Percentiles rank a stretch among this genome's conserved stretches.
These are phyloP conservation scores for Calycina marina DNA, from an alignment of 2,329 filamentous ascomycete species.

Conservation along the genomic window DNA sequence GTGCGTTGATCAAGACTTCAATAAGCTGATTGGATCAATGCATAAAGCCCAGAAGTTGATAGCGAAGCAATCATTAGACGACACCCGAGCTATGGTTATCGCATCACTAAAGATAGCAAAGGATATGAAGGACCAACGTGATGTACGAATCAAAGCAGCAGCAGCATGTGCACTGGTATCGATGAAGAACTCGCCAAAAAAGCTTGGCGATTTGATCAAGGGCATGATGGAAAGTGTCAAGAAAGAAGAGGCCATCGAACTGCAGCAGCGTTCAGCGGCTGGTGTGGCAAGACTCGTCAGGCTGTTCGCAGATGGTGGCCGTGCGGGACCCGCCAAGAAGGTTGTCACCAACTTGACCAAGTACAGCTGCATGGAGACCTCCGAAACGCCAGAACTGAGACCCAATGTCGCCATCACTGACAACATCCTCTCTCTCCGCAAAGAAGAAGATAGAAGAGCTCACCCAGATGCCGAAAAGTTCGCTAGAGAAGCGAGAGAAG, in stretches of 20 bases:
- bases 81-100: slow-evolving; percentile 57
- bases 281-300: slow-evolving; percentile 79
- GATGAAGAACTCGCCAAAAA: slow-evolving; percentile 81
- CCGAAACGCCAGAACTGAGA: slow-evolving; percentile 90
- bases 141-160: slow-evolving; percentile 73
- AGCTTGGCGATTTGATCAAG: slow-evolving; percentile 84
- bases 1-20: slow-evolving; percentile 72
- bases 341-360: slow-evolving; percentile 92
- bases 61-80: slow-evolving; percentile 61
- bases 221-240: slow-evolving; percentile 98
- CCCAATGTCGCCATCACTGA: slow-evolving; percentile 66
- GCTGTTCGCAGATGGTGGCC: slow-evolving; percentile 66
- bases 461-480: slow-evolving; percentile 84
- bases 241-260: slow-evolving; percentile 75
- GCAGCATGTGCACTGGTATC: slow-evolving; percentile 79
- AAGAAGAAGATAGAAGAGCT: slow-evolving; percentile 91
- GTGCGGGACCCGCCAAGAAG: slow-evolving; percentile 81
- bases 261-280: slow-evolving; percentile 74
- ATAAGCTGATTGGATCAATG: slow-evolving; percentile 77
- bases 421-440: slow-evolving; percentile 82
- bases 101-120: slow-evolving; percentile 69
- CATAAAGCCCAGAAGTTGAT: slow-evolving; percentile 78
- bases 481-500: slow-evolving; percentile 76
- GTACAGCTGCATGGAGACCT: slow-evolving; percentile 94
- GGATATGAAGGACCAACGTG: slow-evolving; percentile 62